Base-by-base conservation (phyloP, 352 stramenopile species). In the Saprolegnia diclina region DNA sequence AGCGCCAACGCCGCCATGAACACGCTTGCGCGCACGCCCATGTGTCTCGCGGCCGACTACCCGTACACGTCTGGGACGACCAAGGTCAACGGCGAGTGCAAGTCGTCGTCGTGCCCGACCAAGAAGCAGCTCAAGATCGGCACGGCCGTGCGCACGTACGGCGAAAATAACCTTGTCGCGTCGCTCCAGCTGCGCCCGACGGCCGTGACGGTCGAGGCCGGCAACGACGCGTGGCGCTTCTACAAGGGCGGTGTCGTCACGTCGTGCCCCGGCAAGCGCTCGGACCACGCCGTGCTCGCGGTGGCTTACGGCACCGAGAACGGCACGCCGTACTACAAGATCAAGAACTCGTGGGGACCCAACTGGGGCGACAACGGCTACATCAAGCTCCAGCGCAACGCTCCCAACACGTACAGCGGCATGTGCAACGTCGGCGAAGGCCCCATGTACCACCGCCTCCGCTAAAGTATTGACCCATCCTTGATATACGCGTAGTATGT, bases 341-440 rank as follows among this genome's bases (percentile, higher is more conserved):
- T 99, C 10, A 98, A 98, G 77, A 99, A 99, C 79, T 98, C 95
- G 40, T 99, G 96, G 96, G 96, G 96, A 26, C 73, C 76, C 6
- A 78, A 71, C 18, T 99, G 94, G 94, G 96, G 96, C 62, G 85
- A 96, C 64, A 76, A 91, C 13, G 96, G 96, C 38, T 98, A 97
- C 85, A 96, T 99, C 50, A 82, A 81, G 19, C 72, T 99, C 5
- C 77, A 90, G 13, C 93, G 96, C 72, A 89, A 86, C 35, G 71
- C 73, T 1, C 11, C 11, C 13, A 48, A 48, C 42, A 48, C 42
- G 18, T 48, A 5, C 35, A 48, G 14, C n/a, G 56, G 56, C 19
- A 35, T 52, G 40, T 64, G 56, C 56, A 64, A 64, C 24, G 40
- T 64, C 10, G 56, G 16, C 6, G 18, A 48, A 35, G 35, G 16